Evolutionary conservation across 2,329 filamentous ascomycete genomes (phyloP).

Genomic region (Fusarium goolgardi): DNA sequence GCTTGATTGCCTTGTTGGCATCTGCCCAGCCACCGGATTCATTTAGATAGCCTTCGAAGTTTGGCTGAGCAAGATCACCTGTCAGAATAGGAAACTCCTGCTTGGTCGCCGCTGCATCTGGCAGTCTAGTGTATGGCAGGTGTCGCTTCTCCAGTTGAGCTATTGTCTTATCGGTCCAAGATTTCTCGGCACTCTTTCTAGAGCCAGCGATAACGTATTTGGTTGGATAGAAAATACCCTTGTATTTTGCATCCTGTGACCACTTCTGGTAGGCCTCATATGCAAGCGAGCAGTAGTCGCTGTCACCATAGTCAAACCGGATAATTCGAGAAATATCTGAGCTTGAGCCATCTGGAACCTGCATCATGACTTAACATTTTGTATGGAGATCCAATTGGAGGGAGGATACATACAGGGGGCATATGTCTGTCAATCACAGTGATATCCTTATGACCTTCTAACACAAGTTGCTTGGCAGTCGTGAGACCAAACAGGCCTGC

Average conservation of each 20-base stretch:
- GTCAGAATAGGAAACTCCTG: slow-evolving; percentile 12
- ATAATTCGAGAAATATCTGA: slow-evolving; percentile 54
- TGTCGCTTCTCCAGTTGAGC: slow-evolving; percentile 22
- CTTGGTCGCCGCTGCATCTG: slow-evolving; percentile 5
- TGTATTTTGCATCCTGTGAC: slow-evolving; percentile 24
- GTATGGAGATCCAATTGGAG: neutral
- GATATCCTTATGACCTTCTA: slow-evolving; percentile 50
- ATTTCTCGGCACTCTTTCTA: neutral
- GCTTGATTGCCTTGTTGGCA: slow-evolving; percentile 32
- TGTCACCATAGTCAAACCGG: slow-evolving; percentile 69
- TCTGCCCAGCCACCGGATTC: slow-evolving; percentile 34
- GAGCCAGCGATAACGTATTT: slow-evolving; percentile 23
- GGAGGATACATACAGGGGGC: slow-evolving; percentile 42
- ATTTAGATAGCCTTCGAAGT: slow-evolving; percentile 33
- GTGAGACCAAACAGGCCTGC: slow-evolving; percentile 50
- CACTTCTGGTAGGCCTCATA: slow-evolving; percentile 34
- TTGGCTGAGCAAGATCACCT: slow-evolving; percentile 19
- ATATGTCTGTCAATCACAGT: slow-evolving; percentile 50
- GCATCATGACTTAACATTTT: neutral
- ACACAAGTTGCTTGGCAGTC: slow-evolving; percentile 44
- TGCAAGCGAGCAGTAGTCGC: slow-evolving; percentile 69
- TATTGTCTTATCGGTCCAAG: slow-evolving; percentile 33
- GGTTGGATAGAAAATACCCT: slow-evolving; percentile 23
- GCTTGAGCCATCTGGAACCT: slow-evolving; percentile 51
- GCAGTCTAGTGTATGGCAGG: slow-evolving; percentile 10